Percentiles rank a stretch among this genome's conserved stretches.
These are phyloP conservation scores for Hyaloscypha finlandica DNA, from an alignment of 495 filamentous ascomycete genomes.

Conservation along the genomic window DNA sequence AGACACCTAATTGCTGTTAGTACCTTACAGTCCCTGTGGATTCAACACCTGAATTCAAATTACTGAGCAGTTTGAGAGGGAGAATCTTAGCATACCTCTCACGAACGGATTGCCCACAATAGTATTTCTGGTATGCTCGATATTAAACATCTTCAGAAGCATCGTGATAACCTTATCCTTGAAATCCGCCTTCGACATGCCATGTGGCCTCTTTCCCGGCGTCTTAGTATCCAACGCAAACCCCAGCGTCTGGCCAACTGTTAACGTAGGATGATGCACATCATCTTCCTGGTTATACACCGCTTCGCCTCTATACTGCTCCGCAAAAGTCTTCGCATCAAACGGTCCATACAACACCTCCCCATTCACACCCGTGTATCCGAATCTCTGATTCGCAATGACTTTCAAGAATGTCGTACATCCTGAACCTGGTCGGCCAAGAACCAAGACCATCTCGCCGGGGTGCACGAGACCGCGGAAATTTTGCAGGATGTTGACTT, in stretches of 20 bases:
- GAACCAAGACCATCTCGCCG: conserved; percentile 61
- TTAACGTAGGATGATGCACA: conserved; percentile 66
- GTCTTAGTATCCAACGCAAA: conserved; percentile 51
- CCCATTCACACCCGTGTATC: conserved; percentile 62
- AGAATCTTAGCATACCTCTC: conserved; percentile 38
- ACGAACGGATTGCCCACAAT: conserved; percentile 68
- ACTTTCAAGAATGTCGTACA: conserved; percentile 74
- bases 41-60: background rate
- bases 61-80: background rate
- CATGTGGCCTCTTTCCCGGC: conserved; percentile 43
- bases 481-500: conserved; percentile 54
- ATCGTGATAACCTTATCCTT: conserved; percentile 31
- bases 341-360: conserved; percentile 67
- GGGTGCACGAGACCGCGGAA: conserved; percentile 55
- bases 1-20: conserved; percentile 46
- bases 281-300: conserved; percentile 67
- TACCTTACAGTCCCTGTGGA: background rate
- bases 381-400: conserved; percentile 65
- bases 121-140: conserved; percentile 72
- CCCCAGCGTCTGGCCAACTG: conserved; percentile 65
- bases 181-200: conserved; percentile 30
- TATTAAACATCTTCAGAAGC: conserved; percentile 64
- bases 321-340: conserved; percentile 59
- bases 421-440: conserved; percentile 71
- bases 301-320: conserved; percentile 62